Base-by-base conservation (phyloP, 345 rosid genomes). In the Brassica cretica region DNA sequence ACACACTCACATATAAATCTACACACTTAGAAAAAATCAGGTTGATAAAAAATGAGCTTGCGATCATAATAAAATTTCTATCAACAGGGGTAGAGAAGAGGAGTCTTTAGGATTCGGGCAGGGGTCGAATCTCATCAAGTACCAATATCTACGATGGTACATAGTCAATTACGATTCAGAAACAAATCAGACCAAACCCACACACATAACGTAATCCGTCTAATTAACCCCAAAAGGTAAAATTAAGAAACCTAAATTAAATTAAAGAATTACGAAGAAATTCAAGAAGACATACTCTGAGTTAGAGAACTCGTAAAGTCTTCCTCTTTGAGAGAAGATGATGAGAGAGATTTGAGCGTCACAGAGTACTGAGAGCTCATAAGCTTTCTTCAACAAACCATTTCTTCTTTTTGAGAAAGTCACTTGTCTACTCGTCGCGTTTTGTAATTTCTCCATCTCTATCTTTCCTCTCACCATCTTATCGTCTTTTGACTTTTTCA, bases 351-450 rank as follows among this genome's bases (percentile, higher is more conserved):
- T 32, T 68, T 79, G 78, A 69, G 82, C 82, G 74, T 79, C 82
- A 1, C 82, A 79, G 7, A 79, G 82, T 10, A 74, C 71, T 49
- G 82, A 74, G 61, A 79, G 82, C 75, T 79, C 82, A 61, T 74
- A 74, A 74, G 82, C 82, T 79, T 79, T 79, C 75, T 79, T 79
- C 71, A 79, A 68, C 78, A 79, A 73, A 25, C 82, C 82, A 29
- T 68, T 79, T 68, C 74, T 67, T 73, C 82, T 73, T 12, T 79
- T 79, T 8, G 82, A 79, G 66, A 79, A 79, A 73, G 82, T 79
- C 71, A 79, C 82, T 63, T 74, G 82, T 68, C 82, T 74, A 63
- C 78, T 79, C 30, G 82, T 74, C 0, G 78, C 49, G 71, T 79
- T 79, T 55, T 79, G 78, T 68, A 79, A 74, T 69, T 74, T 79